phyloP scores from a whole-genome alignment of 2,329 filamentous ascomycete genomes.

The Beauveria caledonica region DNA sequence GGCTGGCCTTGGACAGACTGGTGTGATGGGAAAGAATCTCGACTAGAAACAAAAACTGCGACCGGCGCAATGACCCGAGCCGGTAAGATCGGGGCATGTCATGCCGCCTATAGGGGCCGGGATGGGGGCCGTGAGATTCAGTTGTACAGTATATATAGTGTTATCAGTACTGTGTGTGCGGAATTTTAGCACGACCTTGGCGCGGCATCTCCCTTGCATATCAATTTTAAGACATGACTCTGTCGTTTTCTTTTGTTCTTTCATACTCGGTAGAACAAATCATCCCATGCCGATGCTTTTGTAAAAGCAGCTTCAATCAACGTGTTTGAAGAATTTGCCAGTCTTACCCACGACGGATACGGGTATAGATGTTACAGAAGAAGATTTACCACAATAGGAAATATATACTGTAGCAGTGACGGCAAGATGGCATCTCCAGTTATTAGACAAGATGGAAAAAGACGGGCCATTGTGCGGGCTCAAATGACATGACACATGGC shows the following conservation, averaged over 20 bases:
- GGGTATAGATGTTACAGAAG: too few species aligned
- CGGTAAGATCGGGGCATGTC: background rate
- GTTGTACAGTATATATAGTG: background rate
- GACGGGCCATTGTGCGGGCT: background rate
- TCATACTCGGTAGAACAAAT: too few species aligned
- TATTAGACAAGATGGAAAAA: background rate
- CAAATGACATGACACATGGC: background rate
- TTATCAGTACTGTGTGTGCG: background rate
- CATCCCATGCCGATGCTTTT: too few species aligned
- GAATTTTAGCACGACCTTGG: background rate
- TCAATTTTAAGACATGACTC: background rate
- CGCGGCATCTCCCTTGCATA: background rate
- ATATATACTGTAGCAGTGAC: too few species aligned
- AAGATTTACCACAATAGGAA: too few species aligned
- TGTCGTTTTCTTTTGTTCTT: background rate
- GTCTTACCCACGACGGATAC: too few species aligned
- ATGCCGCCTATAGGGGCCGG: background rate
- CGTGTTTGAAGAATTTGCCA: too few species aligned
- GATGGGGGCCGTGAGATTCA: background rate
- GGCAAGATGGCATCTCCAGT: too few species aligned
- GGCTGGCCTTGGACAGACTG: too few species aligned
- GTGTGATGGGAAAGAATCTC: too few species aligned
- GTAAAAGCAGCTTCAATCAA: background rate
- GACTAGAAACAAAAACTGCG: too few species aligned
- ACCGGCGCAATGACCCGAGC: background rate